Evolutionary conservation across 2,329 filamentous ascomycete genomes (phyloP), one percentile per base, ranked within the genome.

Genomic region (Ceratocystis variospora): DNA sequence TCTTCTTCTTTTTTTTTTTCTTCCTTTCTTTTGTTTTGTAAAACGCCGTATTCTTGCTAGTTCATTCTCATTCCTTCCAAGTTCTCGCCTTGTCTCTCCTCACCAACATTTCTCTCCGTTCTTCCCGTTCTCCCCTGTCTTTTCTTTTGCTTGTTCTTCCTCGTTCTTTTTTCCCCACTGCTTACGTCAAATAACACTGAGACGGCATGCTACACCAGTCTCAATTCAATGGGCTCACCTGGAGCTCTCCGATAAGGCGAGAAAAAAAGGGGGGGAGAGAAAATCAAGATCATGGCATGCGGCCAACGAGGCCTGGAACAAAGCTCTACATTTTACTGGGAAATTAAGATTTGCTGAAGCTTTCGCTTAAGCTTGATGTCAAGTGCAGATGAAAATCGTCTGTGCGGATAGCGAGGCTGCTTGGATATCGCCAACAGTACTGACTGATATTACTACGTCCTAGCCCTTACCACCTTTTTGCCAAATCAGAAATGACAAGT

Each of bases 341-440:
- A 53, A 53, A 59, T 59, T 59, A 59, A 59, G 55, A 59, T 59
- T 37, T 5, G 28, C 33, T 59, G 55, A 59, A 59, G 55, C 55
- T 59, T 59, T 59, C 55, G 55, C 25, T 59, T 59, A 59, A 59
- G 55, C 55, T 59, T 19, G 55, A 33, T 59, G 31, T 63, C 41
- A 63, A 50, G 61, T 63, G 61, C 61, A 63, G 61, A 63, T 63
- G 61, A 63, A 63, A 63, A 63, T 12, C 44, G 61, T 63, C 61
- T 48, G 61, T 63, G 61, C 61, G 41, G 28, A n/a, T 25, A 59
- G 17, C 25, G n/a, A 17, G n/a, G 17, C 25, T n/a, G 22, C 5
- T 59, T 37, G 17, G 25, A 59, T 17, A 19, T n/a, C 25, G 7
- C 17, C 55, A 25, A 25, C 48, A 53, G 10, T 17, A 19, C 12